Conservation (phyloP, 345 rosid species). For the Citropsis articulata region DNA sequence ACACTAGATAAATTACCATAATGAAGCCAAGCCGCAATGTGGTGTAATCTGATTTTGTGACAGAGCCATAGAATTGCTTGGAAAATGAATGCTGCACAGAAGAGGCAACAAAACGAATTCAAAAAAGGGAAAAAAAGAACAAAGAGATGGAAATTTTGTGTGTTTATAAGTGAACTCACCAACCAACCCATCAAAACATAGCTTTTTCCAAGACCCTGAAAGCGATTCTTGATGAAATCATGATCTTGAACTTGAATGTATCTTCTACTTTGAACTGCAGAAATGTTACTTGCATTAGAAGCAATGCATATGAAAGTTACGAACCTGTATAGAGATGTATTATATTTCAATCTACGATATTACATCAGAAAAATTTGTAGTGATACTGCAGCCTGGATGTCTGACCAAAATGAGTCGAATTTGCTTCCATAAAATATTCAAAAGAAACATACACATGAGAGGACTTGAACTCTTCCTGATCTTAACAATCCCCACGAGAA, state of each 20-base stretch:
- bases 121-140: neutral
- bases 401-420: too few species aligned
- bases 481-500: too few species aligned
- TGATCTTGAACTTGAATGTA: constrained; percentile 58
- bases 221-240: constrained; percentile 63
- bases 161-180: constrained; percentile 33
- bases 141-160: too few species aligned
- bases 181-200: constrained; percentile 55
- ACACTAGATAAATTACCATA: constrained; percentile 40
- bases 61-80: constrained; percentile 85
- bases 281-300: neutral
- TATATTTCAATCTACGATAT: too few species aligned
- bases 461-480: too few species aligned
- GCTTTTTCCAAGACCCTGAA: constrained; percentile 66
- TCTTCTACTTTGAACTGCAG: constrained; percentile 41
- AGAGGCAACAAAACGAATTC: neutral
- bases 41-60: constrained; percentile 69
- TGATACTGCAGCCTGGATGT: too few species aligned
- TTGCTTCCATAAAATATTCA: too few species aligned
- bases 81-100: constrained; percentile 65
- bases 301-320: neutral
- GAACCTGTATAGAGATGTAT: too few species aligned
- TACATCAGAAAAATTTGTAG: too few species aligned
- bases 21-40: constrained; percentile 79
- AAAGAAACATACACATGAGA: too few species aligned